Evolutionary conservation across 2,329 filamentous ascomycete species (phyloP).

Genomic region (Cercospora sojina): DNA sequence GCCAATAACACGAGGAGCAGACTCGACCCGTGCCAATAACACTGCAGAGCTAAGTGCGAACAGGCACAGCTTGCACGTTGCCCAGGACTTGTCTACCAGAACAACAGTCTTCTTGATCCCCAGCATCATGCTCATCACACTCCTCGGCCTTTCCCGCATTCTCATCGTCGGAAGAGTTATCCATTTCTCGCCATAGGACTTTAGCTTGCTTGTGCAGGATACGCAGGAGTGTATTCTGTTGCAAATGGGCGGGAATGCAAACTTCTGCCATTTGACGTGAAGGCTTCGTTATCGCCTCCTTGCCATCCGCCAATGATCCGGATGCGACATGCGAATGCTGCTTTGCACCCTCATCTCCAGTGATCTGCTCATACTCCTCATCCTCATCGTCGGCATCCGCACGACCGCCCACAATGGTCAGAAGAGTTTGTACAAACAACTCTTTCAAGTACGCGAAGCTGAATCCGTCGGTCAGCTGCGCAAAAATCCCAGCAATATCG

Average conservation of each 20-base stretch:
- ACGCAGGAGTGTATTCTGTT: slow-evolving; percentile 25
- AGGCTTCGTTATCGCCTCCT: slow-evolving; percentile 2
- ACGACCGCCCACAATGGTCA: slow-evolving; percentile 50
- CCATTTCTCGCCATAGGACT: slow-evolving; percentile 30
- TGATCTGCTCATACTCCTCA: slow-evolving; percentile 17
- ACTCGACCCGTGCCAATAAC: background rate
- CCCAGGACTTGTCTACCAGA: background rate
- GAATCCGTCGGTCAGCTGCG: slow-evolving; percentile 61
- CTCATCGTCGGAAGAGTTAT: slow-evolving; percentile 27
- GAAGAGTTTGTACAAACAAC: slow-evolving; percentile 62
- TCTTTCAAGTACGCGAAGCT: slow-evolving; percentile 69
- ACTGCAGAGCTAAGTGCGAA: background rate
- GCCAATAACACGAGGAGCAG: background rate
- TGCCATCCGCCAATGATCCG: background rate
- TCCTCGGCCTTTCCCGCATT: slow-evolving; percentile 8
- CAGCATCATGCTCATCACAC: background rate
- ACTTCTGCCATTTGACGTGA: slow-evolving; percentile 20
- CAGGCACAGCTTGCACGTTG: background rate
- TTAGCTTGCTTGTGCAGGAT: slow-evolving; percentile 28
- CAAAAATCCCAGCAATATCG: slow-evolving; percentile 48
- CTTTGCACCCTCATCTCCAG: slow-evolving; percentile 18
- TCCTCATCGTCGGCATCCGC: slow-evolving; percentile 26
- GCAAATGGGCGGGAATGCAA: slow-evolving; percentile 25
- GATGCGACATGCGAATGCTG: slow-evolving; percentile 12
- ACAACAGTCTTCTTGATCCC: background rate